Percentiles rank a stretch among this genome's conserved stretches.
phyloP scores from a whole-genome alignment of 768 basidiomycete species.

The Hemileccinum impolitum region DNA sequence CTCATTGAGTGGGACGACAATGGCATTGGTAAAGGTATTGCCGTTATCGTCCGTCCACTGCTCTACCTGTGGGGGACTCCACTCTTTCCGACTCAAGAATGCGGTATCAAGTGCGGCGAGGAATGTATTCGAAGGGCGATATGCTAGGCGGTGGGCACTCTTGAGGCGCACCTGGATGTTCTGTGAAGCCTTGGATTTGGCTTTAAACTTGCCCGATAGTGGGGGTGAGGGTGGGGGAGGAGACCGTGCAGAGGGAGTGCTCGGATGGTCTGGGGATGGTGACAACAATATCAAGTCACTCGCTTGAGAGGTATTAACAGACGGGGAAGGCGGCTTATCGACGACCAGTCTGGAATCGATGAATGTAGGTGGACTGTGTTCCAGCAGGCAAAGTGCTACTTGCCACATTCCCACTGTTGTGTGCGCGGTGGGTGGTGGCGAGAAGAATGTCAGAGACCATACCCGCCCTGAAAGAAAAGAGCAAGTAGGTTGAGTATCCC shows the following conservation, averaged over 20 bases:
- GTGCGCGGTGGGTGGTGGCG: slow-evolving; percentile 4
- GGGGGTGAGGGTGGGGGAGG: background rate
- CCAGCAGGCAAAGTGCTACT: slow-evolving; percentile 48
- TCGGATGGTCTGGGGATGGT: background rate
- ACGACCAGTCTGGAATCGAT: slow-evolving; percentile 53
- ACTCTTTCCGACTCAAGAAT: slow-evolving; percentile 1
- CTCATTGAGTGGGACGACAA: slow-evolving; percentile 42
- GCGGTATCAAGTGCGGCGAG: slow-evolving; percentile 3
- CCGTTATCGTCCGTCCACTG: slow-evolving; percentile 11
- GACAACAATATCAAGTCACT: slow-evolving; percentile 11
- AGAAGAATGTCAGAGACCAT: slow-evolving; percentile 27
- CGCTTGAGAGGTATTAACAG: background rate
- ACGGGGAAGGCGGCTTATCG: slow-evolving; percentile 26
- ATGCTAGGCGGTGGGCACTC: slow-evolving; percentile 20
- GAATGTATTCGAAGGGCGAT: slow-evolving; percentile 14
- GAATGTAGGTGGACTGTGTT: slow-evolving; percentile 56
- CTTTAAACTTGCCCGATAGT: background rate
- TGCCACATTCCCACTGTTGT: slow-evolving; percentile 32
- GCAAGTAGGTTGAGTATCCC: no score
- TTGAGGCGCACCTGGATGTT: slow-evolving; percentile 32
- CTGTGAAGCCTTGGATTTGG: slow-evolving; percentile 3
- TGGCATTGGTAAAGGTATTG: slow-evolving; percentile 16
- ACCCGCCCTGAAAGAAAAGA: slow-evolving; percentile 18
- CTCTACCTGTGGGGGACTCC: slow-evolving; percentile 9
- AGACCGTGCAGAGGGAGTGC: background rate